phyloP scores from a whole-genome alignment of 2,329 filamentous ascomycete genomes.

The Diplodia sapinea region DNA sequence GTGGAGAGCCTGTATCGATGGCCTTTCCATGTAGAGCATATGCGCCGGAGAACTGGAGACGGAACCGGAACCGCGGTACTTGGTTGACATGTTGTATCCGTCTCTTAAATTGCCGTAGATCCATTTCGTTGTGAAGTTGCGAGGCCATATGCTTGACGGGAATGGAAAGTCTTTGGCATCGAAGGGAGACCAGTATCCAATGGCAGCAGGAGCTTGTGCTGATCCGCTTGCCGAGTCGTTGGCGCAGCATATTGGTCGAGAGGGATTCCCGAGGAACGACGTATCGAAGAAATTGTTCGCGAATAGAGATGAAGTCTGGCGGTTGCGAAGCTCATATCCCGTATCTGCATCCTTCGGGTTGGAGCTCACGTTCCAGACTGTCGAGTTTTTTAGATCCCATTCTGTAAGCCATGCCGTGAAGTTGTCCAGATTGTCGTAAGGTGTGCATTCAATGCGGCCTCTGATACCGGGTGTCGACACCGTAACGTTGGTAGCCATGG shows the following conservation, averaged over 20 bases:
- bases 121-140: slow-evolving; percentile 4
- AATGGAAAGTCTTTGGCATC: slow-evolving; percentile 32
- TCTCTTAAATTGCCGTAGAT: not conserved
- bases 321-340: not conserved
- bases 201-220: not conserved
- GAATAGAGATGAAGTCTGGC: not conserved
- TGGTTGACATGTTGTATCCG: not conserved
- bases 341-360: not conserved
- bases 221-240: not conserved
- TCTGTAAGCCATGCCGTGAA: not conserved
- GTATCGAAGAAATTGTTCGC: not conserved
- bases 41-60: not conserved
- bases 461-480: not conserved
- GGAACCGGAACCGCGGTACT: not conserved
- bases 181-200: not conserved
- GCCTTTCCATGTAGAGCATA: not conserved
- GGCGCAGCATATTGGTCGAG: not conserved
- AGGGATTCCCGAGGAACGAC: not conserved
- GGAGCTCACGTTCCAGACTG: not conserved
- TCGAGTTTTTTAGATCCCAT: not conserved
- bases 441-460: not conserved
- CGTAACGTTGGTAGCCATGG: not conserved
- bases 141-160: slow-evolving; percentile 15
- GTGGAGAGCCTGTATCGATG: not conserved
- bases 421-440: slow-evolving; percentile 4